Base-by-base conservation (phyloP, 192 early-diverging fungal species). In the Linderina pennispora region DNA sequence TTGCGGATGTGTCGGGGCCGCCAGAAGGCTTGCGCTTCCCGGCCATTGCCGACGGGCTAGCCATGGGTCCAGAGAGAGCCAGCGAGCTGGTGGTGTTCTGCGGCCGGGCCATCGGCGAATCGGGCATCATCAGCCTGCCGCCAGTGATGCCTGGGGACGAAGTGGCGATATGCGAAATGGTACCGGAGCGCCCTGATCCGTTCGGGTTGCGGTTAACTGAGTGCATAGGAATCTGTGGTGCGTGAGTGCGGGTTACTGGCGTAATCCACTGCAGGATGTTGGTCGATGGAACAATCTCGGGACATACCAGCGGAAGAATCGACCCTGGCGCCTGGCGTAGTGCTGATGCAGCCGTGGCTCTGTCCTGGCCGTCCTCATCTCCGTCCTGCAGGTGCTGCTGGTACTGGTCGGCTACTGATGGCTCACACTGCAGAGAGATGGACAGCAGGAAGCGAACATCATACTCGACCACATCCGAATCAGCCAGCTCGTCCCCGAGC, bases 241-340 rank as follows among this genome's bases (percentile, higher is more conserved):
- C 28, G 9, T 60, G 60, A 16, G 67, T 63, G n/a, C 67, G 55
- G 0, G 50, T 42, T 1, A 55, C 39, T 1, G 69, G 69, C 17
- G 62, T 64, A 28, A 73, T 73, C 69, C 69, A 73, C 41, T 73
- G 69, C 44, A 73, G 25, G 3, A 73, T 65, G 28, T 73, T 73
- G 5, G 62, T 76, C 28, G 62, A 71, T 3, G 62, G 62, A 32
- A 76, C 67, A 0, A 63, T 69, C 24, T 76, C 74, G 10, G 74
- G 74, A 22, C 67, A 76, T 24, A 70, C 74, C 24, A 76, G 53
- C n/a, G 67, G 74, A 38, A 73, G 23, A n/a, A 73, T 73, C 23
- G 69, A 65, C 3, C 69, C 69, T 1, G 63, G 69, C 0, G 69
- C 69, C 46, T 64, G 62, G 3, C 69, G 52, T 11, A 73, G 43